These are phyloP conservation scores for Cantharellus cinnabarinus DNA, from an alignment of 768 basidiomycete species.

Conservation along the genomic window DNA sequence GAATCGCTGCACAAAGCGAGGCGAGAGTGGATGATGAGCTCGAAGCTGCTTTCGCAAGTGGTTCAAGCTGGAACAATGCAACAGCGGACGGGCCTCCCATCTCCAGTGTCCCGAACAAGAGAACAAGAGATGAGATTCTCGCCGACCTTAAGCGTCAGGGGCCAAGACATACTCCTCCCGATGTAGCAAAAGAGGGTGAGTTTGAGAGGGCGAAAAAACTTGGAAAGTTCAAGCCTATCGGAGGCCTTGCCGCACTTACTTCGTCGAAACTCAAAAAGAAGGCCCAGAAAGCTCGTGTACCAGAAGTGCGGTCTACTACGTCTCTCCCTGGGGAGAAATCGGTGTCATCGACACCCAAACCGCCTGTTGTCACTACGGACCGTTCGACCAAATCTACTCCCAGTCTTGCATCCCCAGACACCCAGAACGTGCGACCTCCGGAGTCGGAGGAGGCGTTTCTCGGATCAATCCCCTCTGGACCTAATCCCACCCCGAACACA, in stretches of 20 bases:
- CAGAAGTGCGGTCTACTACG: background rate
- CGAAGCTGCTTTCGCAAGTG: conserved; percentile 41
- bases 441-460: too few relatives aligned
- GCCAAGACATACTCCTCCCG: conserved; percentile 10
- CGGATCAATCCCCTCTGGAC: too few relatives aligned
- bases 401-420: background rate
- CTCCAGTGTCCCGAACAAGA: conserved; percentile 30
- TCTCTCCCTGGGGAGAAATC: background rate
- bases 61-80: conserved; percentile 11
- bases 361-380: too few relatives aligned
- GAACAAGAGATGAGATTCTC: conserved; percentile 60
- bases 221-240: conserved; percentile 16
- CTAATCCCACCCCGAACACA: too few relatives aligned
- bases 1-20: conserved; percentile 25
- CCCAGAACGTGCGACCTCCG: too few relatives aligned
- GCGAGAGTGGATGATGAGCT: conserved; percentile 53
- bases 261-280: background rate
- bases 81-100: conserved; percentile 6
- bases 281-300: background rate
- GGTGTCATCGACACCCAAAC: too few relatives aligned
- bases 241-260: conserved; percentile 3
- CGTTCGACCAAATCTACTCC: background rate
- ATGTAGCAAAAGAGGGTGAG: conserved; percentile 7
- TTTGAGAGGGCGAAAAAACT: conserved; percentile 16
- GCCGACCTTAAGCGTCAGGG: conserved; percentile 43